These are phyloP conservation scores for Saururus chinensis DNA, from an alignment of 164 flowering plant genomes.

Conservation along the genomic window DNA sequence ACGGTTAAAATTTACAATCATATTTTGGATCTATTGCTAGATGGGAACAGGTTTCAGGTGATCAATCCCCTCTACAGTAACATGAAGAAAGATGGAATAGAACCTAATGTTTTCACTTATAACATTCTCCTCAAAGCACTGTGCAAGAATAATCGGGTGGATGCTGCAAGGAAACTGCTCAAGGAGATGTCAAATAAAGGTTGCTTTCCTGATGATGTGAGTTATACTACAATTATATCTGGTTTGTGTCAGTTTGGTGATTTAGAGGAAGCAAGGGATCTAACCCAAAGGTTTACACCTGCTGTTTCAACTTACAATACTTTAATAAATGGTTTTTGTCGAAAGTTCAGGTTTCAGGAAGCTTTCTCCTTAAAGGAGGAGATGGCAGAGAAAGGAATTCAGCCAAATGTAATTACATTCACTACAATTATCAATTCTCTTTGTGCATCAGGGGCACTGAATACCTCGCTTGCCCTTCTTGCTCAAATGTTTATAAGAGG, in stretches of 20 bases:
- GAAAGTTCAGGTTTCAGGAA: slow-evolving; percentile 24
- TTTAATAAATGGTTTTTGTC: slow-evolving; percentile 51
- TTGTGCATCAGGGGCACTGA: slow-evolving; percentile 34
- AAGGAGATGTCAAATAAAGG: slow-evolving; percentile 66
- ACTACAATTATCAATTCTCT: slow-evolving; percentile 48
- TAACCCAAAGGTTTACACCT: slow-evolving; percentile 30
- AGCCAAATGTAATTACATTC: slow-evolving; percentile 66
- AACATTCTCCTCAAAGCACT: slow-evolving; percentile 81
- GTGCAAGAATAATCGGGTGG: slow-evolving; percentile 61
- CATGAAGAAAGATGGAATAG: slow-evolving; percentile 70
- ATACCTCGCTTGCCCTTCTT: slow-evolving; percentile 33
- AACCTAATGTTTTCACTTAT: slow-evolving; percentile 64
- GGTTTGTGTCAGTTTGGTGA: slow-evolving; percentile 55
- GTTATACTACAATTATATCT: slow-evolving; percentile 66
- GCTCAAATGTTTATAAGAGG: slow-evolving; percentile 55
- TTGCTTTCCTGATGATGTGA: slow-evolving; percentile 58
- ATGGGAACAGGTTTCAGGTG: slow-evolving; percentile 20
- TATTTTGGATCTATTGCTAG: slow-evolving; percentile 19
- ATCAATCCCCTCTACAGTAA: slow-evolving; percentile 53
- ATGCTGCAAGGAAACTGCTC: slow-evolving; percentile 61
- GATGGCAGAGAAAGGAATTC: slow-evolving; percentile 37
- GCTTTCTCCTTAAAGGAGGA: slow-evolving; percentile 44
- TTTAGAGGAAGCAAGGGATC: slow-evolving; percentile 59
- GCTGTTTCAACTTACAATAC: slow-evolving; percentile 65
- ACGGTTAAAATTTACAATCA: slow-evolving; percentile 75